Base-by-base conservation (phyloP, 2,329 filamentous ascomycete species). In the Thelonectria olida region DNA sequence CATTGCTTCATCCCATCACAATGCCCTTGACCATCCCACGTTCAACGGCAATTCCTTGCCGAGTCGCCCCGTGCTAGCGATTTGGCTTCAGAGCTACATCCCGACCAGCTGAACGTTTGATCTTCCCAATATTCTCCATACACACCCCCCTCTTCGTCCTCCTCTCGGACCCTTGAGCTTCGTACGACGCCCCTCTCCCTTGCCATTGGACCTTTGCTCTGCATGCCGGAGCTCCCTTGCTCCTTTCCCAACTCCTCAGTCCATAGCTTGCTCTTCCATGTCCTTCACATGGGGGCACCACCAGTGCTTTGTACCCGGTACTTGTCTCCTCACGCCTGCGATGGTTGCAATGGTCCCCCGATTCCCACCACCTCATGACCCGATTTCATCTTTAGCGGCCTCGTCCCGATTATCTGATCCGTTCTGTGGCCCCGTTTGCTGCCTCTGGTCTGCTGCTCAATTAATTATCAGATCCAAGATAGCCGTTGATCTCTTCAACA, bases 21-120 rank as follows among this genome's bases (percentile, higher is more conserved):
- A 42, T 17, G 19, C 19, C 48, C 8, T 27, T 28, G 31, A 34
- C 59, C 63, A 63, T 58, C 55, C 60, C 63, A 67, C 67, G 61
- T n/a, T n/a, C 48, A 54, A 36, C 67, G 68, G 68, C 68, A 71
- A 71, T 62, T 67, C 61, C 55, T 71, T 71, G 68, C 68, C 68
- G 68, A 66, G 48, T 61, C 59, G 39, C 60, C 49, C 17, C 41
- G 36, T 48, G 50, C 52, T 65, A 65, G 58, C 56, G 61, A 45
- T 60, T 20, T 67, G 66, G 66, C 67, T 59, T 67, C 59, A 55
- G 56, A 58, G 51, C 56, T 50, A 63, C 60, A 51, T 39, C 38
- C 55, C 25, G 51, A 34, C 53, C 54, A 58, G 53, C 58, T 41
- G 39, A 58, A 47, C 42, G 36, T 60, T 50, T 51, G n/a, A n/a